These are phyloP conservation scores for Aspergillus viridinutans DNA, from an alignment of 2,329 filamentous ascomycete genomes.

Conservation along the genomic window DNA sequence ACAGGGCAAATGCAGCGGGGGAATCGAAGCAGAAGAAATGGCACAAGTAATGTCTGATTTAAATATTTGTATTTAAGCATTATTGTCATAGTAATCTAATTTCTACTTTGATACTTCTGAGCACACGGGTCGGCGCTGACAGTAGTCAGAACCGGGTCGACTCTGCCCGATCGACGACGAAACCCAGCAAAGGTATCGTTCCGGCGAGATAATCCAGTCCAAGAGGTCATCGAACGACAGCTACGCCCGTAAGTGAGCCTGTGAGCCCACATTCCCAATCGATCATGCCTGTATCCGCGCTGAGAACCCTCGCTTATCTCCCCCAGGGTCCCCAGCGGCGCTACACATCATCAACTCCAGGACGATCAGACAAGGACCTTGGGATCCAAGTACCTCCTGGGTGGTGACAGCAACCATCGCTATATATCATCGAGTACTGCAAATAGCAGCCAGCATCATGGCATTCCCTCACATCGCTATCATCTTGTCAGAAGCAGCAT, in stretches of 20 bases:
- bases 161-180: no score
- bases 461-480: neutral
- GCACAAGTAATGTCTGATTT: slow-evolving; percentile 28
- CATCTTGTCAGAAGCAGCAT: neutral
- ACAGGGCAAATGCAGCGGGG: slow-evolving; percentile 16
- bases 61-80: neutral
- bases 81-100: slow-evolving; percentile 8
- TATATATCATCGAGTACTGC: neutral
- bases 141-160: neutral
- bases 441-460: neutral
- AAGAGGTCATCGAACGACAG: neutral
- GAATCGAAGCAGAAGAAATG: slow-evolving; percentile 30
- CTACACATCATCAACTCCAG: slow-evolving; percentile 5
- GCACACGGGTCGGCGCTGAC: neutral
- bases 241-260: neutral
- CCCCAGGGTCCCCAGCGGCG: slow-evolving; percentile 26
- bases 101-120: neutral
- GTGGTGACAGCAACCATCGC: slow-evolving; percentile 6
- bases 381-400: slow-evolving; percentile 33
- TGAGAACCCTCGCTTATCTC: neutral
- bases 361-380: slow-evolving; percentile 25
- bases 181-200: no score
- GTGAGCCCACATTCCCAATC: neutral
- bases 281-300: neutral
- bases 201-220: no score